Evolutionary conservation across 2,329 filamentous ascomycete species (phyloP), one percentile per base, ranked within the genome.

Genomic region (Myriangium duriaei): DNA sequence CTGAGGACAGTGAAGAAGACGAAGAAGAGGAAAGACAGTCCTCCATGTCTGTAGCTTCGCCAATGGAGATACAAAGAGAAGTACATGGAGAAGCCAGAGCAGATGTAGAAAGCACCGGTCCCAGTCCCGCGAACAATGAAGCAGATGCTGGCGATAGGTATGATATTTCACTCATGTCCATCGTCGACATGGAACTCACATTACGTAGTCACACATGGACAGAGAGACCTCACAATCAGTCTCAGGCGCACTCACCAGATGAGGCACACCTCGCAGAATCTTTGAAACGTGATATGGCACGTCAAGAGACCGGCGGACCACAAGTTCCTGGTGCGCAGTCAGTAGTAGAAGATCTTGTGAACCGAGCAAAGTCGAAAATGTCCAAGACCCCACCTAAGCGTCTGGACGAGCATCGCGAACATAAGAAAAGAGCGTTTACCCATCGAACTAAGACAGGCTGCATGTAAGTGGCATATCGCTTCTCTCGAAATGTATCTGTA

Each of bases 391-490:
- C 21, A n/a, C 7, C 21, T 7, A 26, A 26, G n/a, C 21, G 21
- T n/a, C 21, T 26, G n/a, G 21, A 26, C 21, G 21, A 7, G 21
- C 12, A 12, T 9, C 35, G 19, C 16, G 19, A 21, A 14, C 29
- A 29, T 3, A 39, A 39, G 30, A 39, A 39, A 26, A 29, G 36
- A 16, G 17, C 29, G 7, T 39, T 39, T 17, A 18, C 36, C n/a
- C 21, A 39, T 17, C 36, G 36, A 6, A 39, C 36, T 7, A 39
- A 39, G 16, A 39, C 36, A 15, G 36, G 36, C 18, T 39, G 36
- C 30, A 29, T 32, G 35, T 37, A 37, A 18, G 35, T 31, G 7
- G 5, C n/a, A n/a, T n/a, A n/a, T n/a, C n/a, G n/a, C n/a, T n/a
- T n/a, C n/a, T n/a, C n/a, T n/a, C n/a, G n/a, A n/a, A n/a, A n/a